Evolutionary conservation across 352 stramenopile species (phyloP).

Genomic region (Pythium volutum): DNA sequence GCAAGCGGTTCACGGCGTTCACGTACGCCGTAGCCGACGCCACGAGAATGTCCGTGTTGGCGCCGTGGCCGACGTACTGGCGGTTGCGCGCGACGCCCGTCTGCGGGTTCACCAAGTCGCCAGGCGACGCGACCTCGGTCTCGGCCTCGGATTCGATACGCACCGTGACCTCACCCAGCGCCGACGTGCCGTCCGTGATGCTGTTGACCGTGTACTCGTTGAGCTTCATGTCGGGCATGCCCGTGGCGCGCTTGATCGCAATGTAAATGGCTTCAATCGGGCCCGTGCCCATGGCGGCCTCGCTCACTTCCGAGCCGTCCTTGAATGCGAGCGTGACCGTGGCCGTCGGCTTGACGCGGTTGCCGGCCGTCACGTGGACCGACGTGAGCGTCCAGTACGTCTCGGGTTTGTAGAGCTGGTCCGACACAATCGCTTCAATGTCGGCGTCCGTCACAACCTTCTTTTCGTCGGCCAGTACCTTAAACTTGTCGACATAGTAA

Average conservation of each 20-base stretch:
- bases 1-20: conserved; percentile 84
- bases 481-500: conserved; percentile 92
- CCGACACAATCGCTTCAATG: conserved; percentile 89
- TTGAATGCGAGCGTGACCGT: conserved; percentile 88
- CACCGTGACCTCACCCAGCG: conserved; percentile 85
- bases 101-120: conserved; percentile 83
- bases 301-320: conserved; percentile 86
- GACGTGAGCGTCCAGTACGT: conserved; percentile 86
- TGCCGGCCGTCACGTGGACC: conserved; percentile 87
- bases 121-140: conserved; percentile 24
- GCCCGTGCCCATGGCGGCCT: conserved; percentile 85
- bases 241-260: conserved; percentile 81
- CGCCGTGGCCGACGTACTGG: conserved; percentile 87
- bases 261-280: conserved; percentile 88
- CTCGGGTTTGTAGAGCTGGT: conserved; percentile 90
- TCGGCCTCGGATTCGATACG: conserved; percentile 65
- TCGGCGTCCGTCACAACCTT: conserved; percentile 90
- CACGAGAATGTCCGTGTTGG: conserved; percentile 89
- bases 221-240: conserved; percentile 77
- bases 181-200: conserved; percentile 85
- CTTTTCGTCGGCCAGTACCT: conserved; percentile 89
- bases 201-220: conserved; percentile 88
- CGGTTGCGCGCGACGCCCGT: conserved; percentile 73
- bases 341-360: conserved; percentile 89
- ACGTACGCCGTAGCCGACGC: conserved; percentile 86